Evolutionary conservation across 2,329 filamentous ascomycete species (phyloP).

Genomic region (Epichloe sylvatica): DNA sequence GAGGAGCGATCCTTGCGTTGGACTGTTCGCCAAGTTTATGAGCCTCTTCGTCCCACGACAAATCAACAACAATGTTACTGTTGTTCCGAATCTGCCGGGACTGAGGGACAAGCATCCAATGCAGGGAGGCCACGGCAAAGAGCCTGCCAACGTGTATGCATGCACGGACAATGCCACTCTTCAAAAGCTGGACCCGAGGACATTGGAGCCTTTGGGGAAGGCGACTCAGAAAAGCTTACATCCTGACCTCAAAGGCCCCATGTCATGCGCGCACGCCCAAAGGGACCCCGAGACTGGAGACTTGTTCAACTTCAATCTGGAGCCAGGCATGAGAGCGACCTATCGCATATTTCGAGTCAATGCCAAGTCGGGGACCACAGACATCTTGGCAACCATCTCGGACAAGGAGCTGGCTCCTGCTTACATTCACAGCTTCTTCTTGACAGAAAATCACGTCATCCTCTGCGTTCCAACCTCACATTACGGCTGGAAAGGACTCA

Average conservation of each 20-base stretch:
- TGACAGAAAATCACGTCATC: constrained; percentile 57
- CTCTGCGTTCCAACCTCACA: constrained; percentile 60
- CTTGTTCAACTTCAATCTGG: constrained; percentile 70
- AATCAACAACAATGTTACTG: constrained; percentile 48
- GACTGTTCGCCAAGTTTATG: constrained; percentile 59
- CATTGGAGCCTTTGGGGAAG: constrained; percentile 57
- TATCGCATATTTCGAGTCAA: constrained; percentile 60
- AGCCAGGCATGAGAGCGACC: constrained; percentile 38
- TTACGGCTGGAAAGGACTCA: constrained; percentile 41
- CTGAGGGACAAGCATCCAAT: constrained; percentile 15
- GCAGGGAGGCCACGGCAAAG: constrained; percentile 20
- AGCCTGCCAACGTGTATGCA: constrained; percentile 10
- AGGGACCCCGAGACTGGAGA: constrained; percentile 61
- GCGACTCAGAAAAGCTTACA: constrained; percentile 48
- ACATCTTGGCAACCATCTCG: constrained; percentile 54
- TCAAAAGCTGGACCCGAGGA: constrained; percentile 52
- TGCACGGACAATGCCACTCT: constrained; percentile 37
- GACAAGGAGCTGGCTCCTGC: constrained; percentile 37
- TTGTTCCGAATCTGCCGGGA: constrained; percentile 52
- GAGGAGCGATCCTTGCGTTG: constrained; percentile 58
- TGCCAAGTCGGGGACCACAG: constrained; percentile 47
- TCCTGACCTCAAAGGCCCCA: constrained; percentile 49
- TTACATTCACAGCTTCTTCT: constrained; percentile 73
- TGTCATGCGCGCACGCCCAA: constrained; percentile 59
- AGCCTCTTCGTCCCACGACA: constrained; percentile 34